Percentiles rank a stretch among this genome's conserved stretches.
Evolutionary conservation across 2,329 filamentous ascomycete species (phyloP).

Genomic region (Cytospora piceicola): DNA sequence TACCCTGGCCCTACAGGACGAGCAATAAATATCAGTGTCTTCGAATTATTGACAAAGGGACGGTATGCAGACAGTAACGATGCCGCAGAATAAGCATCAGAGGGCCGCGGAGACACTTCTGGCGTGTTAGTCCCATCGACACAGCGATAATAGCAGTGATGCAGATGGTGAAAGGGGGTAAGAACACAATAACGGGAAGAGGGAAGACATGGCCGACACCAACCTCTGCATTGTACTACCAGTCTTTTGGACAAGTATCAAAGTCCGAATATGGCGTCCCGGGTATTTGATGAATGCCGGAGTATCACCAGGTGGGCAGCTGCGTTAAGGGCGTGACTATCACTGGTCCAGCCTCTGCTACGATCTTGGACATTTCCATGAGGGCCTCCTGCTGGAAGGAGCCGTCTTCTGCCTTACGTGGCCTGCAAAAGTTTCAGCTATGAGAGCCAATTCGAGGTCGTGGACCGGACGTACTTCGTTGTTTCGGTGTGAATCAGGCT

Average conservation of each 20-base stretch:
- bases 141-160: no score
- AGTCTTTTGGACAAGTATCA: constrained; percentile 1
- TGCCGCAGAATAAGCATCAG: constrained; percentile 11
- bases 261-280: constrained; percentile 3
- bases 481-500: no score
- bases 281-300: constrained; percentile 13
- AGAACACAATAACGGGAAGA: no score
- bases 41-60: constrained; percentile 21
- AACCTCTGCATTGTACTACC: constrained; percentile 9
- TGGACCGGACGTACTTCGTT: neutral
- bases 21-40: constrained; percentile 17
- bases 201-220: neutral
- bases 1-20: constrained; percentile 10
- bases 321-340: constrained; percentile 16
- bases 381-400: constrained; percentile 11
- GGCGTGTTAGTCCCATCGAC: no score
- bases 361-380: constrained; percentile 17
- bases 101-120: constrained; percentile 1
- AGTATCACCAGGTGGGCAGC: neutral
- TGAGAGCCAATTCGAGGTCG: neutral
- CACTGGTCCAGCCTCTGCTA: constrained; percentile 19
- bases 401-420: neutral
- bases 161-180: no score
- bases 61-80: constrained; percentile 6
- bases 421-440: neutral